Base-by-base conservation (phyloP, 495 filamentous ascomycete genomes). In the Talaromyces ruber region DNA sequence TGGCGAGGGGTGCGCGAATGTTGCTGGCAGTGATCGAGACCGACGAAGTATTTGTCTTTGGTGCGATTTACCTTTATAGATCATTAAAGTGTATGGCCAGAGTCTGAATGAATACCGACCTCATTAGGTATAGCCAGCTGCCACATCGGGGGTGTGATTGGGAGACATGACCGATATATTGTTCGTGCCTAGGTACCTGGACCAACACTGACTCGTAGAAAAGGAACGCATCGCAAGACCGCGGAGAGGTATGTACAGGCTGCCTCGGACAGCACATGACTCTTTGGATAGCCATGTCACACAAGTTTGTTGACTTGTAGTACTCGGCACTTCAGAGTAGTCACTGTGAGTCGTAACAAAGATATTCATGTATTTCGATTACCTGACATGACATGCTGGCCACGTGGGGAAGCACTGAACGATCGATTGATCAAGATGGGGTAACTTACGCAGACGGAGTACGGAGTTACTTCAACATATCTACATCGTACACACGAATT, bases 21-120 rank as follows among this genome's bases (percentile, higher is more conserved):
- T 52, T 3, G 25, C 63, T 26, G 53, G 58, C 29, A 53, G 39
- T 6, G 58, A 53, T 22, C 60, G 62, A 30, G 61, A 65, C n/a
- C 22, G 56, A 55, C 25, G 52, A 21, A 66, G 63, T 22, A 32
- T 68, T n/a, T 71, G 69, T 53, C 61, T 71, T 7, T 71, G 69
- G 69, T 71, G 69, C 58, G 60, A 68, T 59, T 53, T 63, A 26
- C 66, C 64, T 54, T 28, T 54, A 16, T 54, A 26, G 51, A 21
- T 47, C 6, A 4, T 47, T n/a, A 9, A 47, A 16, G 34, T 16
- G 39, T 47, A 8, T 21, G 7, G n/a, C 14, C 34, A 39, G 4
- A 34, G 30, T 34, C 12, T 34, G 30, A 34, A 32, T n/a, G 30
- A 32, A n/a, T 39, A 39, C 34, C 34, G 14, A 16, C 34, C 34